phyloP scores from a whole-genome alignment of 768 basidiomycete species.

The Russula vinacea region DNA sequence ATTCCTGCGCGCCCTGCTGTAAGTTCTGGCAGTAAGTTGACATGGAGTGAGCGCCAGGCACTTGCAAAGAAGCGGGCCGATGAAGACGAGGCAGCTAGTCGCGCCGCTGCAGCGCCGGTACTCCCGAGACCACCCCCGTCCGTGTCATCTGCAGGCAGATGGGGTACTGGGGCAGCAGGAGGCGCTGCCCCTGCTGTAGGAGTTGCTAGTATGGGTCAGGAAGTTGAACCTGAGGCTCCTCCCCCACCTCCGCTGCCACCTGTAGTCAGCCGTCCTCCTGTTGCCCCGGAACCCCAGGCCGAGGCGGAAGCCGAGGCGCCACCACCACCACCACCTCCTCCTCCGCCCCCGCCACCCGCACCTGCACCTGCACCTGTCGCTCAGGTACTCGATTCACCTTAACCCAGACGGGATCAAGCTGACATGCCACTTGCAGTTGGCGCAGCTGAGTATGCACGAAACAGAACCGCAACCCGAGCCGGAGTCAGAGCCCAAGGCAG shows the following conservation, averaged over 20 bases:
- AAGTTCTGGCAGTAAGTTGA: constrained; percentile 67
- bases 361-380: constrained; percentile 40
- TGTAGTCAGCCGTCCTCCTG: constrained; percentile 25
- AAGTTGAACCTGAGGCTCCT: constrained; percentile 19
- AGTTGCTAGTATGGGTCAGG: not conserved
- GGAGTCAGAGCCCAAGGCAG: constrained; percentile 36
- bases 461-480: constrained; percentile 37
- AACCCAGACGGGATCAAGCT: not conserved
- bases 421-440: constrained; percentile 5
- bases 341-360: constrained; percentile 47
- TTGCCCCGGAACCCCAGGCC: constrained; percentile 36
- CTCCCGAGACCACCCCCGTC: constrained; percentile 26
- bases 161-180: constrained; percentile 40
- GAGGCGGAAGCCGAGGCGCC: constrained; percentile 39
- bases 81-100: constrained; percentile 70
- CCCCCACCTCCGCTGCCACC: constrained; percentile 38
- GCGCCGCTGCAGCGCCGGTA: constrained; percentile 33
- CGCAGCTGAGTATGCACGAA: constrained; percentile 23
- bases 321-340: constrained; percentile 38
- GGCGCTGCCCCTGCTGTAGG: constrained; percentile 5
- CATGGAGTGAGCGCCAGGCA: constrained; percentile 92
- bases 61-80: constrained; percentile 83
- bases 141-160: constrained; percentile 11
- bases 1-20: constrained; percentile 33
- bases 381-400: constrained; percentile 27